Percentiles rank a stretch among this genome's conserved stretches.
Evolutionary conservation across 2,329 filamentous ascomycete genomes (phyloP).

Genomic region (Hypoxylon sp.): DNA sequence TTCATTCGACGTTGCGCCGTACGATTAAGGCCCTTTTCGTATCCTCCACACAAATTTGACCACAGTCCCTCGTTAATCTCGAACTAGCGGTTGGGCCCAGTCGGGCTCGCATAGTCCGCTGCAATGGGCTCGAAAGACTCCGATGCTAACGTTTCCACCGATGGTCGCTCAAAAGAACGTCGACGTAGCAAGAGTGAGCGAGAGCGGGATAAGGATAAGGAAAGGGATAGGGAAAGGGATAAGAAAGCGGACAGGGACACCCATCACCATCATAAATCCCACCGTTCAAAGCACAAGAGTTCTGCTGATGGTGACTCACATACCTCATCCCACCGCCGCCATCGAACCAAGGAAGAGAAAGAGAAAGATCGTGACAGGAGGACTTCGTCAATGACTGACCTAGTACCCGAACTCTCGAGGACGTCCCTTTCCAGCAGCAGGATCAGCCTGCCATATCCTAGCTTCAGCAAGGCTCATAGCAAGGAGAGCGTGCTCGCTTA

Average conservation of each 20-base stretch:
- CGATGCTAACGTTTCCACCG: conserved; percentile 42
- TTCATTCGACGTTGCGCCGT: conserved; percentile 15
- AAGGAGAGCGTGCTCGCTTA: conserved; percentile 82
- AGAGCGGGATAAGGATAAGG: conserved; percentile 42
- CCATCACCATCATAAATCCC: conserved; percentile 46
- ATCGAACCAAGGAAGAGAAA: conserved; percentile 52
- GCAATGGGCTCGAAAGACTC: conserved; percentile 49
- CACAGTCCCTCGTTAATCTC: conserved; percentile 35
- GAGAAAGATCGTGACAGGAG: conserved; percentile 51
- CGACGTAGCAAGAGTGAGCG: conserved; percentile 44
- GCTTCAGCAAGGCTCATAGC: conserved; percentile 80
- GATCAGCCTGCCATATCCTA: conserved; percentile 52
- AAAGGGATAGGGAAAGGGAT: conserved; percentile 43
- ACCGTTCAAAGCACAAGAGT: conserved; percentile 48
- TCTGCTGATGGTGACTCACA: conserved; percentile 47
- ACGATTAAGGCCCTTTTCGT: conserved; percentile 19
- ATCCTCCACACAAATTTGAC: conserved; percentile 23
- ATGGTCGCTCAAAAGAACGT: conserved; percentile 46
- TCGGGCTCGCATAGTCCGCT: conserved; percentile 50
- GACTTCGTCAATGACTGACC: conserved; percentile 50
- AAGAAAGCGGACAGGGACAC: conserved; percentile 42
- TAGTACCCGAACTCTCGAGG: conserved; percentile 50
- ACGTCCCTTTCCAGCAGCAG: conserved; percentile 47
- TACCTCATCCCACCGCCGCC: conserved; percentile 48
- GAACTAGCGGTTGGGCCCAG: conserved; percentile 48